Evolutionary conservation across 768 basidiomycete genomes (phyloP).

Genomic region (Rhodotorula diobovata): DNA sequence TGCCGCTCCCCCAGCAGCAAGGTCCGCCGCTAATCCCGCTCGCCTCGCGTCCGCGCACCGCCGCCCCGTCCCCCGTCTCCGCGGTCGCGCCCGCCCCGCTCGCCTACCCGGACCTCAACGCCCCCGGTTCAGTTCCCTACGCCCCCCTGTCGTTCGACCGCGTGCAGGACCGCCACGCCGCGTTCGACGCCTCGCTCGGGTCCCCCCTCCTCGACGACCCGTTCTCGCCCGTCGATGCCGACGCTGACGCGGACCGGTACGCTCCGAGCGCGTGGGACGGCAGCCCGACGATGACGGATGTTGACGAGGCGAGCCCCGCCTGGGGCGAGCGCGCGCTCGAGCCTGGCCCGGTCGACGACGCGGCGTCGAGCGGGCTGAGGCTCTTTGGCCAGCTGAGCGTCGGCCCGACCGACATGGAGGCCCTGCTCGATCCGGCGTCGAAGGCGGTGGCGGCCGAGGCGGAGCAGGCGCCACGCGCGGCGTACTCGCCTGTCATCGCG

Average conservation of each 20-base stretch:
- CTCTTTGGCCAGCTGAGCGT: not conserved
- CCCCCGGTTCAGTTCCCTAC: not conserved
- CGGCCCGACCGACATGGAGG: not conserved
- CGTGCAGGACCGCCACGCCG: not conserved
- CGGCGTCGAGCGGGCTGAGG: not conserved
- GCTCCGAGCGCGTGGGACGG: not conserved
- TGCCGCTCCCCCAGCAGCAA: not conserved
- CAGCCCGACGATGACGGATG: not conserved
- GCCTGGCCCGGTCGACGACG: too few species aligned
- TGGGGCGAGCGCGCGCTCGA: not conserved
- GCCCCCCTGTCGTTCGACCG: not conserved
- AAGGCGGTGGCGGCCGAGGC: not conserved
- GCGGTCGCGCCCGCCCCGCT: too few species aligned
- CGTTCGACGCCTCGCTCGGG: not conserved
- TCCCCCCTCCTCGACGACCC: conserved; percentile 1
- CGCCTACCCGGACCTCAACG: not conserved
- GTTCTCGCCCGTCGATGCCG: not conserved
- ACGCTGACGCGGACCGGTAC: too few species aligned
- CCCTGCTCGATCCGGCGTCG: not conserved
- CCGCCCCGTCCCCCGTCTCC: not conserved
- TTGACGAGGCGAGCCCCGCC: not conserved
- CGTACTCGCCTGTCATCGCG: not conserved
- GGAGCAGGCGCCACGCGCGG: not conserved
- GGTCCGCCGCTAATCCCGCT: conserved; percentile 2
- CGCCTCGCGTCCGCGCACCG: not conserved